Conservation (phyloP, 345 rosid species). For the Populus davidiana region DNA sequence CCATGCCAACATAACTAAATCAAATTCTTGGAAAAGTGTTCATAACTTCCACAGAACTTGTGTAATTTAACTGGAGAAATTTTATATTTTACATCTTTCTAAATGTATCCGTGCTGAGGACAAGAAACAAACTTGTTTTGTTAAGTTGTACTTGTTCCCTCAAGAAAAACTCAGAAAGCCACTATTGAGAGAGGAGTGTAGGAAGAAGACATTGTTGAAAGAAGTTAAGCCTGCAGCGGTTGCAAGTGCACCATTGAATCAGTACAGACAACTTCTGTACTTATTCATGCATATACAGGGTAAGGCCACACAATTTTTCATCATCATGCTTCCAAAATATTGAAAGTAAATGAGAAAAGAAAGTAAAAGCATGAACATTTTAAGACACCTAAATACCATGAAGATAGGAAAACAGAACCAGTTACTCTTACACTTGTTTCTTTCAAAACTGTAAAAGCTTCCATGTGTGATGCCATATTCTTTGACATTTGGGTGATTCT, state of each 20-base stretch:
- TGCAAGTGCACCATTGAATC: no score
- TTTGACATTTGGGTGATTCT: not conserved
- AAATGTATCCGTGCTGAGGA: not conserved
- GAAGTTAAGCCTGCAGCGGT: no score
- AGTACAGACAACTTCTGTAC: no score
- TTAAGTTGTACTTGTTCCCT: not conserved
- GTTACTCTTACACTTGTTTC: not conserved
- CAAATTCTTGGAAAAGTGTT: not conserved
- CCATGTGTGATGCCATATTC: not conserved
- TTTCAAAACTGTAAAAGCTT: not conserved
- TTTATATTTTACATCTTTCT: not conserved
- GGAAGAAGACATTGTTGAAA: not conserved
- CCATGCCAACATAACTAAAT: not conserved
- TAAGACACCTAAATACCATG: no score
- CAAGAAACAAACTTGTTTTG: not conserved
- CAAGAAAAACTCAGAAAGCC: not conserved
- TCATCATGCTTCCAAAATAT: not conserved
- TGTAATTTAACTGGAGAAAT: not conserved
- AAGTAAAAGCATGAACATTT: no score
- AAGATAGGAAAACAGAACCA: no score
- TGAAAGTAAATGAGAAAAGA: not conserved
- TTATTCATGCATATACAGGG: no score
- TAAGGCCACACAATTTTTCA: not conserved
- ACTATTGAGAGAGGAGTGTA: no score
- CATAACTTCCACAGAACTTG: not conserved